Conservation (phyloP, 2,329 filamentous ascomycete genomes). For the Stagonosporopsis vannaccii region DNA sequence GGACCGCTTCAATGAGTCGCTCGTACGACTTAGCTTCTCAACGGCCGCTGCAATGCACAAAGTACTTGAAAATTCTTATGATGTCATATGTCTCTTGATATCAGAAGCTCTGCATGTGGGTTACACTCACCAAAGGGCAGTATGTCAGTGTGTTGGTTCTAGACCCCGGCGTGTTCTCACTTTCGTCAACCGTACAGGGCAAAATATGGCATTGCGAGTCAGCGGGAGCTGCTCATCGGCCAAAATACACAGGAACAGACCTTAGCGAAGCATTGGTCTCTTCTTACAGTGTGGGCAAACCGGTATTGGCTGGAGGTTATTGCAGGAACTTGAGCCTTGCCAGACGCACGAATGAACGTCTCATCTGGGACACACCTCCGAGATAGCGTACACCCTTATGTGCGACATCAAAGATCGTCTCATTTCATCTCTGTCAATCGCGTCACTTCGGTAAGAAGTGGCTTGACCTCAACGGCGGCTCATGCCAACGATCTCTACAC, state of each 20-base stretch:
- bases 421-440: slow-evolving; percentile 20
- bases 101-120: background rate
- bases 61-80: background rate
- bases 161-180: slow-evolving; percentile 3
- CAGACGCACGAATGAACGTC: slow-evolving; percentile 22
- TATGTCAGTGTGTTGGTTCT: slow-evolving; percentile 6
- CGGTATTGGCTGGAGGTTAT: background rate
- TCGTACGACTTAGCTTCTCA: background rate
- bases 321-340: slow-evolving; percentile 21
- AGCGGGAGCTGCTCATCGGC: slow-evolving; percentile 5
- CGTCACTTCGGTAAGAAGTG: slow-evolving; percentile 11
- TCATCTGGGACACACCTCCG: slow-evolving; percentile 18
- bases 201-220: slow-evolving; percentile 3
- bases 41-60: background rate
- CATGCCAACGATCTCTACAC: background rate
- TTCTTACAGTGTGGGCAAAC: slow-evolving; percentile 3
- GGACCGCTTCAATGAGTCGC: background rate
- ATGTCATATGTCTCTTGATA: background rate
- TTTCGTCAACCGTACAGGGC: slow-evolving; percentile 2
- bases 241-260: background rate
- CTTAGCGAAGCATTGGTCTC: background rate
- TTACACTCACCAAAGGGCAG: background rate
- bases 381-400: slow-evolving; percentile 29
- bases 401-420: slow-evolving; percentile 37
- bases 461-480: slow-evolving; percentile 2